These are phyloP conservation scores for Neofusicoccum cordaticola DNA, from an alignment of 2,329 filamentous ascomycete species.

Conservation along the genomic window DNA sequence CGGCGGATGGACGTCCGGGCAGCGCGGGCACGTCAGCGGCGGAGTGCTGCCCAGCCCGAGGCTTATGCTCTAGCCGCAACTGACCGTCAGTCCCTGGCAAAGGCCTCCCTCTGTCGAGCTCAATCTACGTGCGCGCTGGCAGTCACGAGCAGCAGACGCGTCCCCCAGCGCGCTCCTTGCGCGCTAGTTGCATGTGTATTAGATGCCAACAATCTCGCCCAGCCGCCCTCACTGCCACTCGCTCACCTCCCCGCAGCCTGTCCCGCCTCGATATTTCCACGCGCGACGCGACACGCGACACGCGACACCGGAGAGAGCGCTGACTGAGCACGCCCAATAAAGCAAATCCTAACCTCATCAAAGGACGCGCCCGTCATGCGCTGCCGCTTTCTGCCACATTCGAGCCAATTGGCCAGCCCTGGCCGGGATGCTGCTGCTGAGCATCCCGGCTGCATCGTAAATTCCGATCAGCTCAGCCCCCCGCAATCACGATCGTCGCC, in stretches of 20 bases:
- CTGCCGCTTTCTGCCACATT: no score
- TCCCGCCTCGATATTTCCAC: background rate
- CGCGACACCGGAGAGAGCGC: no score
- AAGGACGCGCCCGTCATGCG: background rate
- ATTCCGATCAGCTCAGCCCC: background rate
- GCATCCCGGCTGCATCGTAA: background rate
- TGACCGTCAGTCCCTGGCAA: background rate
- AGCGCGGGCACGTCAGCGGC: background rate
- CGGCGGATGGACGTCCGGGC: background rate
- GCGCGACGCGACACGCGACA: background rate
- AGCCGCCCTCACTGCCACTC: background rate
- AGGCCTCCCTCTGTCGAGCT: no score
- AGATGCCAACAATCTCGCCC: background rate
- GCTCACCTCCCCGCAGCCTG: background rate
- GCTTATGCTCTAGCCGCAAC: background rate
- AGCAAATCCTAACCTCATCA: background rate
- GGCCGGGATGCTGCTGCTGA: background rate
- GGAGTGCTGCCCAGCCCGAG: background rate
- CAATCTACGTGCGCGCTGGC: no score
- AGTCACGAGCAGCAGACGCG: background rate
- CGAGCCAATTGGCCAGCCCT: background rate
- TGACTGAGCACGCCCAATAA: background rate
- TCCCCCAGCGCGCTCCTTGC: background rate
- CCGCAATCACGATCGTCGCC: background rate
- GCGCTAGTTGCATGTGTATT: background rate